Conservation (phyloP, 2,329 filamentous ascomycete genomes). For the Fusarium zealandicum region DNA sequence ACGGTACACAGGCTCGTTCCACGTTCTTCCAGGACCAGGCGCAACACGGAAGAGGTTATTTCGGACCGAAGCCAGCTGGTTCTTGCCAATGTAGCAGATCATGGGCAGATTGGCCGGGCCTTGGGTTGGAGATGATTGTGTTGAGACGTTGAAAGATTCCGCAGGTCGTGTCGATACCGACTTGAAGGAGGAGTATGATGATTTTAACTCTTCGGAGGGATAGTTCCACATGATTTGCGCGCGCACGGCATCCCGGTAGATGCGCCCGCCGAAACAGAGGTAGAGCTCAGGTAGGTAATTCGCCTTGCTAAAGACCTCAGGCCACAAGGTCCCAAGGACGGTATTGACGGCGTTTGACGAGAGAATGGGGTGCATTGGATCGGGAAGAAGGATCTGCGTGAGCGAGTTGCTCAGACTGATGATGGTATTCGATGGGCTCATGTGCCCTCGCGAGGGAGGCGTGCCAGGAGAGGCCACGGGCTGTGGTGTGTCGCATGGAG, state of each 20-base stretch:
- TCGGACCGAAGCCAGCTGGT: conserved; percentile 55
- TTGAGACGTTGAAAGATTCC: conserved; percentile 41
- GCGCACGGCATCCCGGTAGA: conserved; percentile 55
- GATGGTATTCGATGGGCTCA: conserved; percentile 52
- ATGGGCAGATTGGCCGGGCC: conserved; percentile 43
- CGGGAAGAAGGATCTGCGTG: conserved; percentile 50
- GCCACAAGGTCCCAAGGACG: conserved; percentile 56
- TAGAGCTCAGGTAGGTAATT: conserved; percentile 52
- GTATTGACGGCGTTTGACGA: conserved; percentile 53
- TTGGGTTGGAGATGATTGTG: conserved; percentile 34
- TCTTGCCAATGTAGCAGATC: conserved; percentile 57
- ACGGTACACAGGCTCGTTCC: conserved; percentile 57
- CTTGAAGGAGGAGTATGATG: conserved; percentile 45
- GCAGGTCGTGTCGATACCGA: conserved; percentile 48
- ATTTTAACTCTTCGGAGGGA: conserved; percentile 36
- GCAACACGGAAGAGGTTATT: conserved; percentile 56
- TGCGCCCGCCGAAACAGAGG: conserved; percentile 57
- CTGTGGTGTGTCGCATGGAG: conserved; percentile 51
- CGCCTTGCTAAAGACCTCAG: conserved; percentile 43
- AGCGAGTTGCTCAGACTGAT: conserved; percentile 53
- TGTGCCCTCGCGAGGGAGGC: conserved; percentile 47
- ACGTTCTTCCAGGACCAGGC: conserved; percentile 48
- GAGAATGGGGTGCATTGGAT: conserved; percentile 44
- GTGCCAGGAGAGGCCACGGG: conserved; percentile 46
- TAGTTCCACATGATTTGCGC: conserved; percentile 60